Conservation (phyloP, 345 rosid species). For the Aethionema arabicum region DNA sequence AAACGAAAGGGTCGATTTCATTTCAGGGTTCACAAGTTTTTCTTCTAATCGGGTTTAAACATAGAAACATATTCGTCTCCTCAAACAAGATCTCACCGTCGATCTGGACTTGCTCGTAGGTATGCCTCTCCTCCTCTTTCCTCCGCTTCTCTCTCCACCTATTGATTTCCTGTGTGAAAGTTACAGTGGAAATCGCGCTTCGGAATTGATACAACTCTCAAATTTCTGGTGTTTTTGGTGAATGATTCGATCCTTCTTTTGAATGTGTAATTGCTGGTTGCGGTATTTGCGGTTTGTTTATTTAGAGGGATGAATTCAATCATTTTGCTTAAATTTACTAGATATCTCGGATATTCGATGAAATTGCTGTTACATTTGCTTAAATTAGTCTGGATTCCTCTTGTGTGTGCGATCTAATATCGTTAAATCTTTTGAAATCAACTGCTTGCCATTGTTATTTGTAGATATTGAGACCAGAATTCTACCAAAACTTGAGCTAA, state of each 20-base stretch:
- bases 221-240: neutral
- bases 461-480: neutral
- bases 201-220: neutral
- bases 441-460: neutral
- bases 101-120: constrained; percentile 16
- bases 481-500: constrained; percentile 18
- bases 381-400: neutral
- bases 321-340: neutral
- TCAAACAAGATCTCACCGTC: neutral
- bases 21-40: too few relatives aligned
- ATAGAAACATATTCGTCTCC: too few relatives aligned
- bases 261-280: neutral
- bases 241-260: neutral
- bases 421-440: neutral
- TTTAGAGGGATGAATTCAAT: constrained; percentile 7
- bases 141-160: neutral
- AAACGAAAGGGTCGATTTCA: too few relatives aligned
- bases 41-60: too few relatives aligned
- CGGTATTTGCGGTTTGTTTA: neutral
- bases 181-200: neutral
- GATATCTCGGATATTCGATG: constrained; percentile 14
- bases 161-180: neutral
- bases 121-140: neutral
- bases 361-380: neutral
- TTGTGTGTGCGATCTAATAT: neutral